A percentile compares a stretch with the other conserved stretches of the same genome.
phyloP scores from a whole-genome alignment of 371 early-diverging fungal species.

The Lichtheimia corymbifera region DNA sequence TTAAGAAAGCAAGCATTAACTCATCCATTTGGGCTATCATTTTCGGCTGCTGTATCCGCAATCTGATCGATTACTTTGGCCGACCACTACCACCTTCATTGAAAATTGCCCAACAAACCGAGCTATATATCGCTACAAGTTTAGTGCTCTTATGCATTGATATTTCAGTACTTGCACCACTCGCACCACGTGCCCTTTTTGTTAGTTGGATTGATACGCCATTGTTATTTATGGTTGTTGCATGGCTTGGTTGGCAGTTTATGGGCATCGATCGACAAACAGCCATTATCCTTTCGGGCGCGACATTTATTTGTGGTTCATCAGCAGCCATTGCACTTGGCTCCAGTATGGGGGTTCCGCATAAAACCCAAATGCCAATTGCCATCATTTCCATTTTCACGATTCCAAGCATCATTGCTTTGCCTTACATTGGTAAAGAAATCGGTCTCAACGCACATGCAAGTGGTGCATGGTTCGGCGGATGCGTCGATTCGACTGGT shows the following conservation, averaged over 20 bases:
- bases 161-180: conserved; percentile 50
- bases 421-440: conserved; percentile 59
- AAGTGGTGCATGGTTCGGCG: conserved; percentile 69
- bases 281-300: conserved; percentile 63
- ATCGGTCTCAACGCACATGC: conserved; percentile 45
- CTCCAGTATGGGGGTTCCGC: conserved; percentile 56
- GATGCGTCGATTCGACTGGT: conserved; percentile 66
- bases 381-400: conserved; percentile 69
- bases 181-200: conserved; percentile 62
- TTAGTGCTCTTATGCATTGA: conserved; percentile 64
- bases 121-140: conserved; percentile 63
- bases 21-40: conserved; percentile 69
- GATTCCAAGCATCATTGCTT: conserved; percentile 64
- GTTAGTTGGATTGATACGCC: conserved; percentile 69
- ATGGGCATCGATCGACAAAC: conserved; percentile 61
- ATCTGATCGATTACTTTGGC: conserved; percentile 37
- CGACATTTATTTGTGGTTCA: conserved; percentile 67
- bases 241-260: conserved; percentile 49
- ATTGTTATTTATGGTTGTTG: conserved; percentile 55
- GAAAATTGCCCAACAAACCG: conserved; percentile 62
- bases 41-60: conserved; percentile 54
- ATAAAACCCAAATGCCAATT: conserved; percentile 62
- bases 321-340: conserved; percentile 66
- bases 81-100: conserved; percentile 51
- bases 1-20: conserved; percentile 47